Evolutionary conservation across 805 yeast species (phyloP), one percentile per base, ranked within the genome.

Genomic region (Ogataea trehaloabstinens): DNA sequence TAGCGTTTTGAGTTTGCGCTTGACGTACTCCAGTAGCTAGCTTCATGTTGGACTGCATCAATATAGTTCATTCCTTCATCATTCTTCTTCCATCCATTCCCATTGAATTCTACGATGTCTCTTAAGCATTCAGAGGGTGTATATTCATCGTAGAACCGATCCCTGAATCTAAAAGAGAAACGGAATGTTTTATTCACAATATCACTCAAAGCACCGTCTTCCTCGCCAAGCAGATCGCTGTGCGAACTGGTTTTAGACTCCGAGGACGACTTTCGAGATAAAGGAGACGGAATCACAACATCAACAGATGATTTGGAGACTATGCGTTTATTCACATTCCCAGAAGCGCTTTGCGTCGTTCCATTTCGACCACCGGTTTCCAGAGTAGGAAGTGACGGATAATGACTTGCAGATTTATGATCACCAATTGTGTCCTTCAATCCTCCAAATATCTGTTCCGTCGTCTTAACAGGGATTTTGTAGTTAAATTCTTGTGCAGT

Each of bases 61-160:
- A 71, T 58, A 38, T 65, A 53, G 21, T 63, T 59, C 6, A 59
- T 46, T 1, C 78, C 76, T 38, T 69, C 73, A 30, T 68, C 73
- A 39, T 71, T 69, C 37, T 62, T 63, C 20, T 73, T 76, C 82
- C 82, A 81, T 2, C 88, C 93, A 36, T 76, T 74, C 1, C 86
- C 85, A 21, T 85, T 84, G 29, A 48, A 42, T 20, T 74, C 71
- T 41, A 86, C 73, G 2, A 90, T 83, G 58, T 87, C 95, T 22
- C 79, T 78, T 8, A 89, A 71, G 45, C 90, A 77, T 41, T 81
- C 85, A 35, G 73, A 72, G 0, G 96, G 91, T 10, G 80, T 67
- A 57, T 70, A 67, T 64, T 85, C 76, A 6, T 56, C 56, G 36
- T 61, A 62, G 6, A 38, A 28, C 10, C 42, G 17, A 3, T 51